These are phyloP conservation scores for Diddensiella santjacobensis DNA, from an alignment of 805 yeast species.

Conservation along the genomic window DNA sequence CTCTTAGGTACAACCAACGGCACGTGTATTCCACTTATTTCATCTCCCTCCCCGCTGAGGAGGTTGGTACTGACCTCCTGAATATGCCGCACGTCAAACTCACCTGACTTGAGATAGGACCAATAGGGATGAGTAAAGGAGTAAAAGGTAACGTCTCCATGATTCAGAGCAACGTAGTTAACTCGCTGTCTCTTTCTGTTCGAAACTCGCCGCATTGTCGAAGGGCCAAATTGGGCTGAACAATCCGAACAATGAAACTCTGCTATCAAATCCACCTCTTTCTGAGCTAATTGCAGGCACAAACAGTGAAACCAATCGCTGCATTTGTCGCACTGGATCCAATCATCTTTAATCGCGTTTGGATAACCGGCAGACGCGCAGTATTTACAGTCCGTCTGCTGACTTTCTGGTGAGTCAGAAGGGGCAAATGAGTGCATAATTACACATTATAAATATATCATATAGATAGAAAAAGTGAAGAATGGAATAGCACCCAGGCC, in stretches of 20 bases:
- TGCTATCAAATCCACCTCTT: conserved; percentile 39
- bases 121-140: conserved; percentile 57
- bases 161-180: conserved; percentile 76
- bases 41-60: conserved; percentile 38
- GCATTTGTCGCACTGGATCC: conserved; percentile 59
- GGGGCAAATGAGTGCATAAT: no score
- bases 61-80: conserved; percentile 33
- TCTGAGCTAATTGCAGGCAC: conserved; percentile 42
- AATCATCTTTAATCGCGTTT: conserved; percentile 23
- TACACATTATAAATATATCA: no score
- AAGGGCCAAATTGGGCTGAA: conserved; percentile 43
- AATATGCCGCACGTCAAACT: conserved; percentile 31
- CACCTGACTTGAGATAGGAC: conserved; percentile 13
- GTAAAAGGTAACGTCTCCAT: conserved; percentile 50
- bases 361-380: no score
- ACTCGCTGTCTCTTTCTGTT: conserved; percentile 52
- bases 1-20: conserved; percentile 46
- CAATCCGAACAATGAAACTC: conserved; percentile 58
- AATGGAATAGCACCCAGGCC: no score
- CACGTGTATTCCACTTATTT: conserved; percentile 33
- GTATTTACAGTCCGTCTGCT: no score
- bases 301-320: conserved; percentile 49
- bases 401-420: no score
- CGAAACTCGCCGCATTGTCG: conserved; percentile 49
- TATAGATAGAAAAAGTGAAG: no score